phyloP scores from a whole-genome alignment of 2,329 filamentous ascomycete genomes.

The Penicillium sp. region DNA sequence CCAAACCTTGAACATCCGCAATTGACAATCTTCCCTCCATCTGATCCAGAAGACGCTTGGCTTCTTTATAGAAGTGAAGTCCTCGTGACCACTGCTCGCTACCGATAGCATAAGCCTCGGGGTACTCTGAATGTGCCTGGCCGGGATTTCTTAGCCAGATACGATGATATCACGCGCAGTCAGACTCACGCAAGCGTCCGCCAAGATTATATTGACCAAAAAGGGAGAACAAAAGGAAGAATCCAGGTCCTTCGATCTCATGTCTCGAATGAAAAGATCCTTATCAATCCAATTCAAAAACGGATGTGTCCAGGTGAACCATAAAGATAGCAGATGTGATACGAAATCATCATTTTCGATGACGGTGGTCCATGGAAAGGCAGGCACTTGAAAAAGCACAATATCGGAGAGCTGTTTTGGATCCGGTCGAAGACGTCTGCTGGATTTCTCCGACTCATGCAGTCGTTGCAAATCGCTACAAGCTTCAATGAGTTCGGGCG shows the following conservation, averaged over 20 bases:
- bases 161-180: background rate
- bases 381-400: conserved; percentile 22
- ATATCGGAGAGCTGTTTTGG: conserved; percentile 15
- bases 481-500: conserved; percentile 20
- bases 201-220: conserved; percentile 32
- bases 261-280: conserved; percentile 32
- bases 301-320: conserved; percentile 30
- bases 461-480: conserved; percentile 14
- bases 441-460: conserved; percentile 14
- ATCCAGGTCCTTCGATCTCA: conserved; percentile 26
- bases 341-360: conserved; percentile 24
- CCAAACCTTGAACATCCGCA: conserved; percentile 29
- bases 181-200: conserved; percentile 29
- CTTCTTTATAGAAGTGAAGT: conserved; percentile 32
- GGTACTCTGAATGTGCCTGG: conserved; percentile 28
- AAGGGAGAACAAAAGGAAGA: conserved; percentile 33
- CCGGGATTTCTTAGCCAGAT: too few species aligned
- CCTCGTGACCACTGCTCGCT: conserved; percentile 20
- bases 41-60: conserved; percentile 27
- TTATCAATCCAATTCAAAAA: conserved; percentile 31
- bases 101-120: conserved; percentile 19
- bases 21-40: conserved; percentile 29
- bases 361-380: conserved; percentile 28
- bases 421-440: conserved; percentile 15
- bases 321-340: conserved; percentile 30